Evolutionary conservation across 2,329 filamentous ascomycete species (phyloP).

Genomic region (Fusarium dlaminii): DNA sequence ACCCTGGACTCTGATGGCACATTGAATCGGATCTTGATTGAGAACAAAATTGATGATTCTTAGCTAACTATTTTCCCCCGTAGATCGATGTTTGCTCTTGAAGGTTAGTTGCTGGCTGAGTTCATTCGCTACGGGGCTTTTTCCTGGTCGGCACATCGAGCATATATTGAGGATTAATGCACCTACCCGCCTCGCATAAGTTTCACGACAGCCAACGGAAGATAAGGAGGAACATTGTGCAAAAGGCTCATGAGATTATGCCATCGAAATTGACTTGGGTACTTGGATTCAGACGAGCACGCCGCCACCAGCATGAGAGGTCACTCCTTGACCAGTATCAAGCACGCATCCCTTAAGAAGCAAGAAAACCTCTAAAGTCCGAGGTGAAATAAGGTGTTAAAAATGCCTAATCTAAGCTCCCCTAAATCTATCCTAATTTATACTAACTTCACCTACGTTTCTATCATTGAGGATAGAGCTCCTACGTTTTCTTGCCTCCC

Average conservation of each 20-base stretch:
- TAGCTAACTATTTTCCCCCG: accelerated
- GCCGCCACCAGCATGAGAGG: accelerated
- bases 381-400: too few relatives aligned
- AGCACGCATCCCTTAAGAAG: neutral
- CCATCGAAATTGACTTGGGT: neutral
- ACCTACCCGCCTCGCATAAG: neutral
- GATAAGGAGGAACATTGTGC: too few relatives aligned
- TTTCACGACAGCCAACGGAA: neutral
- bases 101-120: accelerated
- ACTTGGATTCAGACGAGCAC: accelerated
- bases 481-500: neutral
- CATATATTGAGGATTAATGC: neutral
- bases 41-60: too few relatives aligned
- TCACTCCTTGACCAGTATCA: neutral
- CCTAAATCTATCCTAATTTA: neutral
- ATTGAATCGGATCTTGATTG: neutral
- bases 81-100: neutral
- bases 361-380: neutral
- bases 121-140: too few relatives aligned
- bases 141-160: neutral
- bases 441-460: neutral
- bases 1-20: neutral
- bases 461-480: neutral
- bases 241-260: neutral
- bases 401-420: too few relatives aligned